These are phyloP conservation scores for Globisporangium takayamanum DNA, from an alignment of 352 stramenopile genomes.

Conservation along the genomic window DNA sequence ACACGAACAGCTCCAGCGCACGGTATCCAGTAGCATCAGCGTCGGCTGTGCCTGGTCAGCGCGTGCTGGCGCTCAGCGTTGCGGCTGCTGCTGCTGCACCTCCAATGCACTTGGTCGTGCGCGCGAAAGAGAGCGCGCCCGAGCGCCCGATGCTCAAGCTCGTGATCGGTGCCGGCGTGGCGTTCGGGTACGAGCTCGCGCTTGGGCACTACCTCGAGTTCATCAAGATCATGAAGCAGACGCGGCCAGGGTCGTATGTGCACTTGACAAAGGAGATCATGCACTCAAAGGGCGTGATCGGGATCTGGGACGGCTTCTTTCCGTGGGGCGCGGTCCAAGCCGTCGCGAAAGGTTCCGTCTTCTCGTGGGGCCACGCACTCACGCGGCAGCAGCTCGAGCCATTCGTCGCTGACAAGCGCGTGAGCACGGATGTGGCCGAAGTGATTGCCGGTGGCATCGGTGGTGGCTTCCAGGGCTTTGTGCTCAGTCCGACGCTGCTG, in stretches of 20 bases:
- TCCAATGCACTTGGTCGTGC: conserved; percentile 13
- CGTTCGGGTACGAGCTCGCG: conserved; percentile 84
- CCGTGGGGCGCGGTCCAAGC: conserved; percentile 89
- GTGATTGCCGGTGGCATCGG: conserved; percentile 85
- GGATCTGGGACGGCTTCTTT: conserved; percentile 92
- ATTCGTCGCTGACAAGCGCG: conserved; percentile 40
- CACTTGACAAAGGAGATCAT: conserved; percentile 82
- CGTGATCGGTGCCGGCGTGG: conserved; percentile 78
- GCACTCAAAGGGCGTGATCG: conserved; percentile 79
- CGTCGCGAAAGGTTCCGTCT: conserved; percentile 88
- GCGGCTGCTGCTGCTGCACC: conserved; percentile 3
- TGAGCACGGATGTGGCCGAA: conserved; percentile 59
- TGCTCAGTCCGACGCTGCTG: conserved; percentile 88
- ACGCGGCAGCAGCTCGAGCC: conserved; percentile 47
- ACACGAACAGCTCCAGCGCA: not conserved
- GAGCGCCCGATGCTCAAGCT: conserved; percentile 76
- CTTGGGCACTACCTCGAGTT: conserved; percentile 91
- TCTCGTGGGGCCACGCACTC: conserved; percentile 85
- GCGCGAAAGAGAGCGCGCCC: conserved; percentile 10
- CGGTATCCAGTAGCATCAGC: not conserved
- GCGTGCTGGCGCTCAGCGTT: conserved; percentile 19
- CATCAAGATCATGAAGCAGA: conserved; percentile 94
- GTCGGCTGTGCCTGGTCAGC: not conserved
- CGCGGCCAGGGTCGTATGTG: conserved; percentile 72
- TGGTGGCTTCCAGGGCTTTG: conserved; percentile 90